Conservation (phyloP, 2,329 filamentous ascomycete genomes). For the Cytospora schulzeri region DNA sequence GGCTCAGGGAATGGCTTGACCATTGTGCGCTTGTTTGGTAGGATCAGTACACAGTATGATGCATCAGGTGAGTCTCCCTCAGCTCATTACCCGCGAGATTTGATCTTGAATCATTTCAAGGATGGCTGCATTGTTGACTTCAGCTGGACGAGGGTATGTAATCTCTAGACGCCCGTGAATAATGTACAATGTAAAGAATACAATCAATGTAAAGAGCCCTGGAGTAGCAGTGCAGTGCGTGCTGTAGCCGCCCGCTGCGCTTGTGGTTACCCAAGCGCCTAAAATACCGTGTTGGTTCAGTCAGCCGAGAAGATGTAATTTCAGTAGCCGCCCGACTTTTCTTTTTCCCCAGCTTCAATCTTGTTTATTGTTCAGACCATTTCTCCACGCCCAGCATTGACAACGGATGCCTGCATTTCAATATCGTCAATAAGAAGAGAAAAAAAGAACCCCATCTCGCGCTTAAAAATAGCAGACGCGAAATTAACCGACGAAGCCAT, state of each 20-base stretch:
- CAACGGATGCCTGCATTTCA: background rate
- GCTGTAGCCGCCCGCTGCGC: constrained; percentile 11
- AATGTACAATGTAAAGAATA: no score
- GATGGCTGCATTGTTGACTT: background rate
- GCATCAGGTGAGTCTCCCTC: constrained; percentile 10
- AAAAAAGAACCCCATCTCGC: background rate
- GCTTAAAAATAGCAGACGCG: constrained; percentile 19
- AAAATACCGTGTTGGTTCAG: background rate
- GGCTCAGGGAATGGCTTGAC: background rate
- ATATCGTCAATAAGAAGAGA: no score
- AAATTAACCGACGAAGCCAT: constrained; percentile 2
- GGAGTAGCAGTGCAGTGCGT: background rate
- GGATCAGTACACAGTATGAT: background rate
- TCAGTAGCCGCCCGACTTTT: constrained; percentile 19
- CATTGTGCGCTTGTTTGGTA: constrained; percentile 18
- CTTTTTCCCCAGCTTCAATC: background rate
- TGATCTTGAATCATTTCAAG: background rate
- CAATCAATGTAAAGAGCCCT: no score
- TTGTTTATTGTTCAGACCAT: background rate
- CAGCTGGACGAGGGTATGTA: constrained; percentile 23
- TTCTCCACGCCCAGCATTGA: constrained; percentile 4
- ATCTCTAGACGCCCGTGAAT: constrained; percentile 18
- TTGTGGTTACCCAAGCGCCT: constrained; percentile 21
- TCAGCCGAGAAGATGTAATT: background rate
- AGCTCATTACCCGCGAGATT: constrained; percentile 10